Percentiles rank a stretch among this genome's conserved stretches.
Evolutionary conservation across 805 yeast species (phyloP).

Genomic region (Yamadazyma endophytica): DNA sequence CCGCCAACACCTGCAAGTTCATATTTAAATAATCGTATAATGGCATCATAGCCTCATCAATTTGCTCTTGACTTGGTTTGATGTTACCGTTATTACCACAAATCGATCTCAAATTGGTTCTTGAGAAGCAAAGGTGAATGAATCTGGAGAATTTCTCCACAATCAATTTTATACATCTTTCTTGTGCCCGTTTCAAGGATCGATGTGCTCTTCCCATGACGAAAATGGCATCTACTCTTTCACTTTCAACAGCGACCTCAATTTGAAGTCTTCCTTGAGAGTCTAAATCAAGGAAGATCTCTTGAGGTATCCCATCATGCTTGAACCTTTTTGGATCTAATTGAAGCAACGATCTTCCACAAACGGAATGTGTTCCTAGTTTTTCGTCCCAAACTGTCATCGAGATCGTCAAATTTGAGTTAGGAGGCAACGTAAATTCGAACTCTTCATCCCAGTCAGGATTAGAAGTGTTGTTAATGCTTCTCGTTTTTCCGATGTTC

Average conservation of each 20-base stretch:
- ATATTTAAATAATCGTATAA: constrained; percentile 69
- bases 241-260: constrained; percentile 73
- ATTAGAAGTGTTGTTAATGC: constrained; percentile 53
- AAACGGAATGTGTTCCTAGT: constrained; percentile 52
- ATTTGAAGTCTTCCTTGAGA: constrained; percentile 65
- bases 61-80: constrained; percentile 42
- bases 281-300: constrained; percentile 54
- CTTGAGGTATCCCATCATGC: constrained; percentile 67
- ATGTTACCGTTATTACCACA: constrained; percentile 48
- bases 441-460: constrained; percentile 91
- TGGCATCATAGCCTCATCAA: constrained; percentile 66
- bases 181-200: constrained; percentile 58
- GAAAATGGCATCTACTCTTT: constrained; percentile 74
- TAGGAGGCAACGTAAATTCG: constrained; percentile 45
- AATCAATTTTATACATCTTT: constrained; percentile 62
- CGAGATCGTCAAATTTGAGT: constrained; percentile 44
- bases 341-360: constrained; percentile 60
- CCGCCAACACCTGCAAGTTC: constrained; percentile 62
- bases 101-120: constrained; percentile 50
- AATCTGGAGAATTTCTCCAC: constrained; percentile 70
- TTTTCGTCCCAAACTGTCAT: constrained; percentile 70
- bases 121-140: constrained; percentile 55
- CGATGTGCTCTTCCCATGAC: constrained; percentile 75
- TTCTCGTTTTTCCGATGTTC: constrained; percentile 67
- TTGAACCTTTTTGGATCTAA: constrained; percentile 60